Evolutionary conservation across 2,329 filamentous ascomycete species (phyloP).

Genomic region (Mollisia scopiformis): DNA sequence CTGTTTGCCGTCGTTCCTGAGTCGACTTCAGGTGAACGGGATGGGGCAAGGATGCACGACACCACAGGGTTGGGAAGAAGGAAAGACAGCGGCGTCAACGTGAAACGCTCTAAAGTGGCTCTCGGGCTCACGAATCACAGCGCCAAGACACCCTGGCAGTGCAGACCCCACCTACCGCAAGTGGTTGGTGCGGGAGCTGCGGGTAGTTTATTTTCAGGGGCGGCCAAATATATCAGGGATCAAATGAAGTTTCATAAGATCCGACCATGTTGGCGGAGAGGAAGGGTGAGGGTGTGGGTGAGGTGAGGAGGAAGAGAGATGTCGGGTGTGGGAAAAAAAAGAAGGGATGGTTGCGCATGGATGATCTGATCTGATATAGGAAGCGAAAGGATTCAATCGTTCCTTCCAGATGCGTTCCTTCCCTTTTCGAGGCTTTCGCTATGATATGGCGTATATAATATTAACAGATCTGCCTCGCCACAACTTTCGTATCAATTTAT

Average conservation of each 20-base stretch:
- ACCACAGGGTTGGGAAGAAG: background rate
- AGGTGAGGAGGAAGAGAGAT: background rate
- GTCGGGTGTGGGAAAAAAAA: background rate
- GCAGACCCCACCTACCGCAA: slow-evolving; percentile 3
- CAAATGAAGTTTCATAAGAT: background rate
- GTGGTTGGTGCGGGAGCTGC: background rate
- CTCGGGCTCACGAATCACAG: background rate
- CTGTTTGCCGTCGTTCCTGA: no score
- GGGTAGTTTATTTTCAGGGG: slow-evolving; percentile 6
- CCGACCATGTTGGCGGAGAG: background rate
- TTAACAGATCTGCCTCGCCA: background rate
- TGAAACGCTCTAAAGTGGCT: slow-evolving; percentile 1
- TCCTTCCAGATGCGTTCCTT: background rate
- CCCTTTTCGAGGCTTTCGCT: no score
- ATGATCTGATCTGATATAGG: background rate
- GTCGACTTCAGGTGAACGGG: background rate
- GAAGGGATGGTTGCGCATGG: no score
- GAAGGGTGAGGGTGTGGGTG: no score
- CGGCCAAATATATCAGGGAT: background rate
- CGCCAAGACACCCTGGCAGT: background rate
- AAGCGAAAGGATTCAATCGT: background rate
- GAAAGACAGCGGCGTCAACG: background rate
- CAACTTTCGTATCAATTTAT: background rate
- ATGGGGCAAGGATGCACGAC: background rate
- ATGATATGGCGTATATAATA: background rate